phyloP scores from a whole-genome alignment of 208 protist genomes.

The Balamuthia mandrillaris region DNA sequence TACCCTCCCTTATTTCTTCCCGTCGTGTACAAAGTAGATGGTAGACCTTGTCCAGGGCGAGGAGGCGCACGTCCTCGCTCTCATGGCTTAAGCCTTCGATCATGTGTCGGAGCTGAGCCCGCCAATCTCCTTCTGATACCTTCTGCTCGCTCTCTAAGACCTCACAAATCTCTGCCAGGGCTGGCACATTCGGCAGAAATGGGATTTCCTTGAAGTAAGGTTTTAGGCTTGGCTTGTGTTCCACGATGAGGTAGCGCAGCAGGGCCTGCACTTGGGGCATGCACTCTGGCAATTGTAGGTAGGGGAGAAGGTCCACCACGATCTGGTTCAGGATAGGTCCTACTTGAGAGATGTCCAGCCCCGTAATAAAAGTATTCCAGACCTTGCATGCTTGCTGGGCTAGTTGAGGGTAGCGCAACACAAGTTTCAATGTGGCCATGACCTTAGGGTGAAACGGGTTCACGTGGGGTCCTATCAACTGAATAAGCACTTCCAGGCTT shows the following conservation, averaged over 20 bases:
- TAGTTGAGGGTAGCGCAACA: not conserved
- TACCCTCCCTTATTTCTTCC: conserved; percentile 14
- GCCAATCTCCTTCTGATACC: not conserved
- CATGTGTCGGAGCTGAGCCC: not conserved
- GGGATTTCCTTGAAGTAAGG: conserved; percentile 45
- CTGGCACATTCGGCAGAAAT: conserved; percentile 41
- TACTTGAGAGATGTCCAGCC: conserved; percentile 30
- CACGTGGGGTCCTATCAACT: not conserved
- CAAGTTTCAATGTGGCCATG: conserved; percentile 47
- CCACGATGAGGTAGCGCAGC: conserved; percentile 49
- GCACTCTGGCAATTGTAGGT: not conserved
- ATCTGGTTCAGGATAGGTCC: conserved; percentile 53
- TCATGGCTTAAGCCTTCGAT: conserved; percentile 21
- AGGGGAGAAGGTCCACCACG: conserved; percentile 37
- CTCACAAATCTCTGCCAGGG: not conserved
- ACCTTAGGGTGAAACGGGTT: conserved; percentile 53
- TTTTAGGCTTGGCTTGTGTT: not conserved
- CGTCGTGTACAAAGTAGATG: not conserved
- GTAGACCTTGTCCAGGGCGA: conserved; percentile 9
- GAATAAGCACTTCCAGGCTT: conserved; percentile 4
- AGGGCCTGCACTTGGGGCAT: conserved; percentile 3
- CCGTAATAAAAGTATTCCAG: conserved; percentile 44
- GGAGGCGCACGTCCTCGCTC: conserved; percentile 8
- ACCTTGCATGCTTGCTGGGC: conserved; percentile 19
- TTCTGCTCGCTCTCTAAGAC: not conserved